phyloP scores from a whole-genome alignment of 176 grass and related monocot genomes.

The Avena insularis region DNA sequence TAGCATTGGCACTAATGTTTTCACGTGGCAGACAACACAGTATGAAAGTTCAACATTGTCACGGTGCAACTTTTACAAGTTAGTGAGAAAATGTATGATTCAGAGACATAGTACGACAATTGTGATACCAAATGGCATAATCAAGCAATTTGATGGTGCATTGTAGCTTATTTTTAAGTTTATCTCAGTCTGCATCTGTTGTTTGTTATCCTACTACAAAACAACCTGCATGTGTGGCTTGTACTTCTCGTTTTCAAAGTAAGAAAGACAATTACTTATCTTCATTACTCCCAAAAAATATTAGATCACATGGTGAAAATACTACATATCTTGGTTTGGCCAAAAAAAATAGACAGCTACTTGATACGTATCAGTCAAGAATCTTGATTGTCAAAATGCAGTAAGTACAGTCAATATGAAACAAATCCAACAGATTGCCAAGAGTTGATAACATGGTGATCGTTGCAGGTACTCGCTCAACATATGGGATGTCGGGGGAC shows the following conservation, averaged over 20 bases:
- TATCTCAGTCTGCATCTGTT: background rate
- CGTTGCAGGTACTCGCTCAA: constrained; percentile 64
- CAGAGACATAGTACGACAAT: background rate
- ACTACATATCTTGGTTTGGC: background rate
- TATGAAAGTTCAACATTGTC: background rate
- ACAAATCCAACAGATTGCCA: background rate
- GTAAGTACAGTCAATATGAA: background rate
- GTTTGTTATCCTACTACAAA: background rate
- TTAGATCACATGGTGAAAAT: background rate
- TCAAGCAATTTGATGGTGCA: background rate
- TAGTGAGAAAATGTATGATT: background rate
- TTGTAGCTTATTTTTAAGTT: background rate
- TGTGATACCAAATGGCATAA: background rate
- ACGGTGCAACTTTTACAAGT: background rate
- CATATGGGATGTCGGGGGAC: constrained; percentile 76
- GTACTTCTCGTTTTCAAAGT: background rate
- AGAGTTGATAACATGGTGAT: background rate
- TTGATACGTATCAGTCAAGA: background rate
- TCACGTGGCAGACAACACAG: background rate
- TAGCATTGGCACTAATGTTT: background rate
- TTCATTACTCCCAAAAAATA: background rate
- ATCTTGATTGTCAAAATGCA: background rate
- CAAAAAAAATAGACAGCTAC: background rate
- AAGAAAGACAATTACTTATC: background rate
- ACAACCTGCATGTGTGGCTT: background rate